A percentile compares a stretch with the other conserved stretches of the same genome.
Evolutionary conservation across 1,139 yeast genomes (phyloP).

Genomic region (Zygoascus meyerae): DNA sequence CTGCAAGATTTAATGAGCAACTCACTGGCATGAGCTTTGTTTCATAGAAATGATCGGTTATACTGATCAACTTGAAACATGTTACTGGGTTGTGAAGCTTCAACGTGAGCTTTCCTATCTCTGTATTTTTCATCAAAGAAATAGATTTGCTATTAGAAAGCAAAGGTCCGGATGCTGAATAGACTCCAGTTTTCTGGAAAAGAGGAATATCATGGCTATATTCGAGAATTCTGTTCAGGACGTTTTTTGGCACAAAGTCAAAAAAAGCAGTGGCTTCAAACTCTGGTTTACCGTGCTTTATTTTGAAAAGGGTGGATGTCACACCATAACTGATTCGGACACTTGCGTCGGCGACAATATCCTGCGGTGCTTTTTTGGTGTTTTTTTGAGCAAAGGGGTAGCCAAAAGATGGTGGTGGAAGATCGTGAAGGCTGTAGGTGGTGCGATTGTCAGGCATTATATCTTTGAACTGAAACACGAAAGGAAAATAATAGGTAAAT

Average conservation of each 20-base stretch:
- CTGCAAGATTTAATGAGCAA: background rate
- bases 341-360: constrained; percentile 3
- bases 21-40: background rate
- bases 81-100: constrained; percentile 1
- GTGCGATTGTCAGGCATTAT: constrained; percentile 7
- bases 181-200: too few species aligned
- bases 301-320: too few species aligned
- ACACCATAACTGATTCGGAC: constrained; percentile 8
- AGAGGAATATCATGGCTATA: too few species aligned
- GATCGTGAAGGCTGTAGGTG: background rate
- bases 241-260: too few species aligned
- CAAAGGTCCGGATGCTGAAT: too few species aligned
- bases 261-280: too few species aligned
- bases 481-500: background rate
- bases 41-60: background rate
- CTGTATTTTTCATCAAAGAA: background rate
- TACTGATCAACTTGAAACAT: background rate
- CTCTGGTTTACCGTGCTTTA: too few species aligned
- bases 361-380: background rate
- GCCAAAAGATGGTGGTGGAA: constrained; percentile 8
- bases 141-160: too few species aligned
- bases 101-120: background rate
- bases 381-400: background rate
- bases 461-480: background rate
- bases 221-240: too few species aligned